A percentile compares a stretch with the other conserved stretches of the same genome.
These are phyloP conservation scores for Nelumbo lutea DNA, from an alignment of 164 flowering plant genomes.

Conservation along the genomic window DNA sequence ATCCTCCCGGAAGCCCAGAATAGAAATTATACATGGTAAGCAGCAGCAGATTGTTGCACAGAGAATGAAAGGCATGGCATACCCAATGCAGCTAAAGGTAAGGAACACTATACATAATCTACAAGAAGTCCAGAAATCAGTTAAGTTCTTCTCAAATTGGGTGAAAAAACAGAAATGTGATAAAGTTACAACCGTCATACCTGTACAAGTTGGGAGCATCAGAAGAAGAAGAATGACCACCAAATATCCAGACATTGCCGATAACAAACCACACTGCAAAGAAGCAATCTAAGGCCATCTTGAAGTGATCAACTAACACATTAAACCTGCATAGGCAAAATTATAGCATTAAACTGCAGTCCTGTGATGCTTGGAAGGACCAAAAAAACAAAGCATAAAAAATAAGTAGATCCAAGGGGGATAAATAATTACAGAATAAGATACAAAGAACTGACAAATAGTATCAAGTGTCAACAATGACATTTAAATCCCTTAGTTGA, in stretches of 20 bases:
- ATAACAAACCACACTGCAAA: slow-evolving; percentile 75
- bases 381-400: not conserved
- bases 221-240: slow-evolving; percentile 49
- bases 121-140: slow-evolving; percentile 18
- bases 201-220: slow-evolving; percentile 68
- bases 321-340: slow-evolving; percentile 29
- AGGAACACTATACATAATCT: slow-evolving; percentile 95
- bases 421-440: not conserved
- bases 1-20: slow-evolving; percentile 79
- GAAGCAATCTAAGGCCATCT: slow-evolving; percentile 63
- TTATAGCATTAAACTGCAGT: not conserved
- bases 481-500: too few species aligned
- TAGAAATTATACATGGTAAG: slow-evolving; percentile 85
- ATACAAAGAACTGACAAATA: not conserved
- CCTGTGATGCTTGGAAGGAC: not conserved
- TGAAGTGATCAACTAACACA: slow-evolving; percentile 42
- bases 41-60: slow-evolving; percentile 95
- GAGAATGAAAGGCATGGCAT: slow-evolving; percentile 93
- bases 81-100: slow-evolving; percentile 87
- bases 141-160: not conserved
- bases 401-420: not conserved
- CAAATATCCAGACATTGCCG: slow-evolving; percentile 70
- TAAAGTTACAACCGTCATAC: slow-evolving; percentile 17
- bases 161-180: not conserved
- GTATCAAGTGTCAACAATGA: too few species aligned